Base-by-base conservation (phyloP, 805 yeast species). In the Yamadazyma akitaensis region DNA sequence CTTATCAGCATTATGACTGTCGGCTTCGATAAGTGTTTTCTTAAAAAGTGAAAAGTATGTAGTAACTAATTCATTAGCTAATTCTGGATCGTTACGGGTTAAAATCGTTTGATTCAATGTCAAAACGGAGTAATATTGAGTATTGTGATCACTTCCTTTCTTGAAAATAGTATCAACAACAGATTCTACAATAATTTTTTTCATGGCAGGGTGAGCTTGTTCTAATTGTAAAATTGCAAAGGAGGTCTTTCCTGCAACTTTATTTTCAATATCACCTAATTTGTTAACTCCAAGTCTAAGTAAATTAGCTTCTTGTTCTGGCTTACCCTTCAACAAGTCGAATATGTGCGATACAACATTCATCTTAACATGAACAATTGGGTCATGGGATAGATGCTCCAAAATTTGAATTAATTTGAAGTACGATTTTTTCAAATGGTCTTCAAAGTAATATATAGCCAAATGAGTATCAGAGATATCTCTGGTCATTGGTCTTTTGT, bases 171-270 rank as follows among this genome's bases (percentile, higher is more conserved):
- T 77, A 63, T 94, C 98, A 42, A 87, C 79, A 33, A 92, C 85
- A 5, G 94, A 73, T 51, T 88, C 88, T 35, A 85, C 78, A 34
- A 94, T 75, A 47, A 92, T 81, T 44, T 79, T 70, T 65, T 90
- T 92, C 98, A 94, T 94, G 42, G 94, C 94, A 16, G 99, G 99
- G 64, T 94, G 99, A 3, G 83, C 85, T 64, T 88, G 96, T 63
- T 94, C 87, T 36, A 90, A 68, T 57, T 85, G 84, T 53, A 91
- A 73, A 39, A 94, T 69, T 53, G 84, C 82, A 63, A 80, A 88
- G 5, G 97, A 90, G 1, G 96, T 81, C 60, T 88, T 88, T 0
- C 98, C 86, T 1, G 95, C 81, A 5, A 94, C 96, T 62, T 89
- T 89, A 51, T 88, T 85, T 52, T 92, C 97, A 37, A 79, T 78